Conservation (phyloP, 192 early-diverging fungal genomes). For the Backusella luteola region DNA sequence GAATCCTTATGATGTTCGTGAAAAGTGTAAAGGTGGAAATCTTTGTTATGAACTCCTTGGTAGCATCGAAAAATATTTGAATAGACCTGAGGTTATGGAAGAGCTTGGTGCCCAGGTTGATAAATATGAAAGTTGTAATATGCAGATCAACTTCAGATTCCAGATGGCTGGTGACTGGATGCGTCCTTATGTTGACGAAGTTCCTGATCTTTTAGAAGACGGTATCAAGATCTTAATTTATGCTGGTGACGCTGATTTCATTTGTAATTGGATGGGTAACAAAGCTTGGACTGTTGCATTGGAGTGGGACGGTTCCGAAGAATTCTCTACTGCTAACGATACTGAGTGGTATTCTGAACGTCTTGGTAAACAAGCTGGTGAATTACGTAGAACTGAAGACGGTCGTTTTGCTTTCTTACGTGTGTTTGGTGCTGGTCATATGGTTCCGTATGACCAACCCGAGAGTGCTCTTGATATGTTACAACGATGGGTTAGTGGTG, state of each 20-base stretch:
- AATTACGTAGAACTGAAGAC: slow-evolving; percentile 58
- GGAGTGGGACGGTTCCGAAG: slow-evolving; percentile 76
- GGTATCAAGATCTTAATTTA: slow-evolving; percentile 89
- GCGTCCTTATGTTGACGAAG: slow-evolving; percentile 69
- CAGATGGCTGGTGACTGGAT: slow-evolving; percentile 85
- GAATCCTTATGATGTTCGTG: slow-evolving; percentile 91
- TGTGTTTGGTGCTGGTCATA: slow-evolving; percentile 86
- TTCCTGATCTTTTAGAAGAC: slow-evolving; percentile 77
- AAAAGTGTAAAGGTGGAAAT: slow-evolving; percentile 49
- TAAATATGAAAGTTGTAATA: slow-evolving; percentile 84
- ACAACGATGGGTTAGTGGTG: slow-evolving; percentile 69
- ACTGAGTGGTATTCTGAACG: slow-evolving; percentile 68
- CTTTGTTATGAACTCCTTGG: slow-evolving; percentile 91
- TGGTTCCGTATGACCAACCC: slow-evolving; percentile 95
- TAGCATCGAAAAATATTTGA: slow-evolving; percentile 83
- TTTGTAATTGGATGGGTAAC: slow-evolving; percentile 64
- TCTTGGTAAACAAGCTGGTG: slow-evolving; percentile 47
- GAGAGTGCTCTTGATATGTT: slow-evolving; percentile 80
- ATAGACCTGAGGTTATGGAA: slow-evolving; percentile 72
- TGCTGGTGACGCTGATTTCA: slow-evolving; percentile 58
- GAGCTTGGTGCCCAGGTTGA: slow-evolving; percentile 71
- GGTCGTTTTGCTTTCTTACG: slow-evolving; percentile 83
- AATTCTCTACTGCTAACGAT: slow-evolving; percentile 69
- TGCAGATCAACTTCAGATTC: slow-evolving; percentile 74
- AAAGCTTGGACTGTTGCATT: slow-evolving; percentile 90